Evolutionary conservation across 495 filamentous ascomycete genomes (phyloP).

Genomic region (Xylaria bambusicola): DNA sequence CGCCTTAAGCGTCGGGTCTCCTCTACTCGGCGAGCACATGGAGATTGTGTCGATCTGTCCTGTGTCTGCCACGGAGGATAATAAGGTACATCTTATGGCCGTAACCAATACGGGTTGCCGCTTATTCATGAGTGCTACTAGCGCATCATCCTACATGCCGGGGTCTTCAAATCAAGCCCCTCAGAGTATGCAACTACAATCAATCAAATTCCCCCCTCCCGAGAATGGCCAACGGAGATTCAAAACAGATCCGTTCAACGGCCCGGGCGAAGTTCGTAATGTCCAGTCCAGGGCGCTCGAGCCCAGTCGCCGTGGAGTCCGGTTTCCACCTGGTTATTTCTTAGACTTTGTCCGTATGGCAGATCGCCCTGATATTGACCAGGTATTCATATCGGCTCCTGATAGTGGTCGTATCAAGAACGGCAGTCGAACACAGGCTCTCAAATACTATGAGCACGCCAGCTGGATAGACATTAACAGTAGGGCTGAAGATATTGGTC

Average conservation of each 20-base stretch:
- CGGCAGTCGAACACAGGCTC: conserved; percentile 49
- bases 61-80: conserved; percentile 77
- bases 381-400: conserved; percentile 81
- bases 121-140: conserved; percentile 87
- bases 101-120: conserved; percentile 88
- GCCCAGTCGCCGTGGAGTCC: conserved; percentile 57
- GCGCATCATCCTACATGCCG: conserved; percentile 68
- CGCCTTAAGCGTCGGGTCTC: conserved; percentile 65
- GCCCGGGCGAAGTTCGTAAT: conserved; percentile 39
- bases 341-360: conserved; percentile 70
- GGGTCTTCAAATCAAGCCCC: conserved; percentile 65
- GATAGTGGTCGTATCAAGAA: conserved; percentile 79
- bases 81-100: conserved; percentile 83
- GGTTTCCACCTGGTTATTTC: conserved; percentile 89
- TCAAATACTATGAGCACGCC: conserved; percentile 68
- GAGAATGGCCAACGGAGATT: conserved; percentile 31
- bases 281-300: conserved; percentile 50
- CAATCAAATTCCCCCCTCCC: conserved; percentile 85
- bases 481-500: conserved; percentile 71
- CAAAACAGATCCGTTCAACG: conserved; percentile 27
- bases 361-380: conserved; percentile 53
- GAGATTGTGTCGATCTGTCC: conserved; percentile 81
- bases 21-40: conserved; percentile 66
- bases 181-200: conserved; percentile 94
- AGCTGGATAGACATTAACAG: conserved; percentile 73